Evolutionary conservation across 2,329 filamentous ascomycete species (phyloP), one percentile per base, ranked within the genome.

Genomic region (Tympanopsis confertula): DNA sequence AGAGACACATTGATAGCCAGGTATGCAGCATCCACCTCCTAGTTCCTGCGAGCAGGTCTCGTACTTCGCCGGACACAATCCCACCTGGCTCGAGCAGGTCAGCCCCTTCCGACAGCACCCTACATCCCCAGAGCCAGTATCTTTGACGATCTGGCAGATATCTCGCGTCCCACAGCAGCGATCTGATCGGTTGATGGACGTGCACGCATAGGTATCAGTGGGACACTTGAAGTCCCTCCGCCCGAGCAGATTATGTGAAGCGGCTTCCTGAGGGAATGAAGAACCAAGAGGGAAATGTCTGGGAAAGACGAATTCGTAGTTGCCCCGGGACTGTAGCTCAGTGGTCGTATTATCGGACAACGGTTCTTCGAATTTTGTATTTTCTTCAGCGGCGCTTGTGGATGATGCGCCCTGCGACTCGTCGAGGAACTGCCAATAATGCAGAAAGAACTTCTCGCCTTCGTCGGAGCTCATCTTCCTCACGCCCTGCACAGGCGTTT

Each of bases 21-120:
- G 71, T 24, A 78, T 62, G 56, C 74, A 80, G 45, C 75, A 80
- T 1, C 74, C 76, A 2, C 73, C 74, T 30, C 74, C 75, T 3
- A 62, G 47, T 35, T 59, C 64, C 33, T 62, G 59, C 2, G 71
- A 63, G 51, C 75, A 80, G 38, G 60, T 65, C 4, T 62, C 64
- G 49, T 76, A 77, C 5, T 71, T 74, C 17, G 55, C 56, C 19
- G 45, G 46, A 44, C 75, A 80, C 3, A 47, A 52, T 2, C 62
- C 62, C n/a, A 79, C 62, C 1, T 54, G 46, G 10, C 66, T 64
- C 2, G 62, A 62, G 47, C 76, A 80, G 7, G 47, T 61, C 41
- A 65, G 52, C 1, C 73, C 73, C 19, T 53, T 47, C 1, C 68
- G 65, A 59, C 76, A 81, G 46, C 76, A 81, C 13, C 75, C 76